These are phyloP conservation scores for Canavalia gladiata DNA, from an alignment of 306 rosid species.

Conservation along the genomic window DNA sequence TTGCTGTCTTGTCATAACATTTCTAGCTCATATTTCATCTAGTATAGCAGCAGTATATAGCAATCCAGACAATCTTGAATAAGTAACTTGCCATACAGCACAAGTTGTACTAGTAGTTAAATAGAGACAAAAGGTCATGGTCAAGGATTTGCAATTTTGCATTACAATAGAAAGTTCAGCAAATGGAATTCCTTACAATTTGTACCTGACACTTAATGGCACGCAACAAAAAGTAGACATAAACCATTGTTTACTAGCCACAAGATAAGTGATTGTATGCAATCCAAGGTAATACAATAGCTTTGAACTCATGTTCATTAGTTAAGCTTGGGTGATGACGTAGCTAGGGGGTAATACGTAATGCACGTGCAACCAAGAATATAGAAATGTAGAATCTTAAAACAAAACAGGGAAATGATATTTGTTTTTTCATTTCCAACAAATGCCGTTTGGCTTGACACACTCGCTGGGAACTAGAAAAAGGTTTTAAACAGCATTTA, in stretches of 20 bases:
- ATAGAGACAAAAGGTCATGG: conserved; percentile 32
- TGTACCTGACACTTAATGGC: neutral
- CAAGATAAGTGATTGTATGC: neutral
- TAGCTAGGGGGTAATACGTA: neutral
- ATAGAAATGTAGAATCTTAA: neutral
- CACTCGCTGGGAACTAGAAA: conserved; percentile 1
- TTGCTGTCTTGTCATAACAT: neutral
- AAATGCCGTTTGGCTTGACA: neutral
- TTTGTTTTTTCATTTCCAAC: neutral
- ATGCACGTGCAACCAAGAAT: neutral
- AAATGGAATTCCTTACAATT: conserved; percentile 14
- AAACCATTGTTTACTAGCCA: conserved; percentile 12
- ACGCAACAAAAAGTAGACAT: neutral
- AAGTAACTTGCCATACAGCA: conserved; percentile 7
- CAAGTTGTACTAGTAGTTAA: conserved; percentile 11
- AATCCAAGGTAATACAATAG: conserved; percentile 20
- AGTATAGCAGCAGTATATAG: neutral
- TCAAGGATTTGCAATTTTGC: neutral
- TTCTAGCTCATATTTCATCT: conserved; percentile 37
- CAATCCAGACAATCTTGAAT: conserved; percentile 23
- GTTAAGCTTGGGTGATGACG: neutral
- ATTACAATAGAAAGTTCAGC: conserved; percentile 6
- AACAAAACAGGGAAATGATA: conserved; percentile 7
- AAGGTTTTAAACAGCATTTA: conserved; percentile 5
- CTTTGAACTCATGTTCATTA: neutral